These are phyloP conservation scores for Micractinium sp. DNA, from an alignment of 139 green algal genomes.

Conservation along the genomic window DNA sequence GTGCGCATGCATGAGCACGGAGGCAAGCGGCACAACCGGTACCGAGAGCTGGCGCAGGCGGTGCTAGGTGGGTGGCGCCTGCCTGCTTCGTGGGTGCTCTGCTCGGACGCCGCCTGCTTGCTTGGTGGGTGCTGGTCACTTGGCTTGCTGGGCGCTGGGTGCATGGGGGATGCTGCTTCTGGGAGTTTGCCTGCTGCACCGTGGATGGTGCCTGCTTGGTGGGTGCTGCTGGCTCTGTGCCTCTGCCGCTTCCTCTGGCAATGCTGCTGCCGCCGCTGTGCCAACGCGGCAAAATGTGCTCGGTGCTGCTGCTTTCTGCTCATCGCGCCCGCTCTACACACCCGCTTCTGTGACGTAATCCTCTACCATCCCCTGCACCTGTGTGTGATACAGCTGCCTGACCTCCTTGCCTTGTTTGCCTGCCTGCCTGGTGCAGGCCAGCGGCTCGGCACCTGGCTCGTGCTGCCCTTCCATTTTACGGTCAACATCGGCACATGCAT, in stretches of 20 bases:
- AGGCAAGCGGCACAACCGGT: slow-evolving; percentile 13
- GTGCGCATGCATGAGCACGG: slow-evolving; percentile 13
- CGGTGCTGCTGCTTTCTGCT: neutral
- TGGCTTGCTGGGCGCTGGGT: too few relatives aligned
- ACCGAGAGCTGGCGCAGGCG: slow-evolving; percentile 4
- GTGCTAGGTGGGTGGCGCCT: slow-evolving; percentile 3
- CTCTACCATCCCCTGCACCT: neutral
- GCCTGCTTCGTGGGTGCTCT: too few relatives aligned
- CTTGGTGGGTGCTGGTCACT: too few relatives aligned
- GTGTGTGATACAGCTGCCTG: neutral
- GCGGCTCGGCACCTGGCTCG: neutral
- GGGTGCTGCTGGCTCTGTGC: neutral
- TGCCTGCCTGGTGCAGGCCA: neutral
- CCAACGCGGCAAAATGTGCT: neutral
- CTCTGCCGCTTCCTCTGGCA: neutral
- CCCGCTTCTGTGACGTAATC: neutral
- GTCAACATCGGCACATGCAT: slow-evolving; percentile 28
- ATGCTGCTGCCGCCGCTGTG: too few relatives aligned
- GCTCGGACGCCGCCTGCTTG: too few relatives aligned
- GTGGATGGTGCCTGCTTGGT: too few relatives aligned
- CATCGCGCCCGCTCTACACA: neutral
- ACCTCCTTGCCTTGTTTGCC: neutral
- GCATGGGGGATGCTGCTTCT: too few relatives aligned
- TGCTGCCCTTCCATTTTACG: slow-evolving; percentile 15
- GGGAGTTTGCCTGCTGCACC: too few relatives aligned